Evolutionary conservation across 192 early-diverging fungal species (phyloP), one percentile per base, ranked within the genome.

Genomic region (Coemansia sp.): DNA sequence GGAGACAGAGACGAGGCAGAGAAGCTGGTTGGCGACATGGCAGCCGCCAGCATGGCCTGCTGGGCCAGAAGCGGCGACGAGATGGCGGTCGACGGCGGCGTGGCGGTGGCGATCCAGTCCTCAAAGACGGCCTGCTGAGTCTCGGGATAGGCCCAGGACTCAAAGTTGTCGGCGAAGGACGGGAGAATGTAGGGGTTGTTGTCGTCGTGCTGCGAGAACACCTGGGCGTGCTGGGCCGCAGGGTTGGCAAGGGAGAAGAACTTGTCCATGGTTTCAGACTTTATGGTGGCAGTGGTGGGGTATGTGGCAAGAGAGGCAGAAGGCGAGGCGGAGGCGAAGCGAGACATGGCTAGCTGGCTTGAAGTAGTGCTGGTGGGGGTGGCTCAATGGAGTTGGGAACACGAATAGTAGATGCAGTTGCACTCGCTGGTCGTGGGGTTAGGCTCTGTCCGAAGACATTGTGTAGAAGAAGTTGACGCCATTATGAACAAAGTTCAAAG

Each of bases 401-500:
- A 70, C 50, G 79, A 77, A 64, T 82, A 82, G 79, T 82, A 82
- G 41, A 82, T 58, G 71, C 75, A 73, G 66, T 75, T 50, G 64
- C 73, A 76, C 73, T 81, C 78, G 36, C 52, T 41, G 45, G 78
- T 72, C 39, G 65, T 18, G 14, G 66, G 74, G 38, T 81, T 60
- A 50, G 57, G 47, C 33, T 20, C 53, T 75, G 78, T 81, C 78
- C 78, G 73, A 61, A 66, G 75, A 82, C 79, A 82, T 82, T 61
- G 47, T 64, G 55, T 36, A 38, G 28, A 67, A 56, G 68, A 61
- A 23, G 42, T 76, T 16, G 68, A 82, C 75, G 79, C 71, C 79
- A 82, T 82, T 55, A 63, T 81, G 78, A 81, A 75, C 78, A 75
- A 69, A 65, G 68, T 68, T 75, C 66, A 68, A 59, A 72, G 41